Conservation (phyloP, 2,329 filamentous ascomycete genomes). For the Pochonia chlamydosporia region DNA sequence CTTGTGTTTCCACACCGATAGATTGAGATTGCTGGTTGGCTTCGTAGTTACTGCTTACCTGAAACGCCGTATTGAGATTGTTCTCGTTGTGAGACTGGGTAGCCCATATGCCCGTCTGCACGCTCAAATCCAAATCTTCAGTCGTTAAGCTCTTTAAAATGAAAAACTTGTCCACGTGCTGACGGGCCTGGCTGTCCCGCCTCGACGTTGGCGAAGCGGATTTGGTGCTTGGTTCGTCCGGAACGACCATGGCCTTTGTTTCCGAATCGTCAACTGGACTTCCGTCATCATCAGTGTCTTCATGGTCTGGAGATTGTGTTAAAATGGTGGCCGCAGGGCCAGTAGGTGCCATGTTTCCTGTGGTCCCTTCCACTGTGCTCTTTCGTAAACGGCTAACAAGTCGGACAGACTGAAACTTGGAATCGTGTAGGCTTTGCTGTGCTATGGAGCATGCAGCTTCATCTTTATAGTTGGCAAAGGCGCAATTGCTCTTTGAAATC, state of each 20-base stretch:
- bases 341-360: slow-evolving; percentile 46
- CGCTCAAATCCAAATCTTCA: slow-evolving; percentile 83
- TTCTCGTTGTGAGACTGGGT: slow-evolving; percentile 92
- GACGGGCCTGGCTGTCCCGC: slow-evolving; percentile 2
- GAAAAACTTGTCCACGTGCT: slow-evolving; percentile 52
- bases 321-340: slow-evolving; percentile 36
- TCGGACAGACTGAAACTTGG: slow-evolving; percentile 77
- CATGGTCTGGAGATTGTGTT: background rate
- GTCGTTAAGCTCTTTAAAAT: slow-evolving; percentile 89
- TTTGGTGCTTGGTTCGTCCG: slow-evolving; percentile 1
- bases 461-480: slow-evolving; percentile 90
- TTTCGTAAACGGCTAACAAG: slow-evolving; percentile 78
- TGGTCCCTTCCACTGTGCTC: slow-evolving; percentile 39
- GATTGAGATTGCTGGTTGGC: background rate
- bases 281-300: background rate
- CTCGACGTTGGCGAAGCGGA: background rate
- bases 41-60: slow-evolving; percentile 47
- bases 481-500: slow-evolving; percentile 95
- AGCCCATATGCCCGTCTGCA: slow-evolving; percentile 85
- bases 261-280: slow-evolving; percentile 4
- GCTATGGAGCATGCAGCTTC: slow-evolving; percentile 70
- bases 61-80: slow-evolving; percentile 74
- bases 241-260: slow-evolving; percentile 7
- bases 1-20: background rate
- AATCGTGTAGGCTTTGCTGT: slow-evolving; percentile 83